Base-by-base conservation (phyloP, 2,329 filamentous ascomycete species). In the Colletotrichum eleusines region DNA sequence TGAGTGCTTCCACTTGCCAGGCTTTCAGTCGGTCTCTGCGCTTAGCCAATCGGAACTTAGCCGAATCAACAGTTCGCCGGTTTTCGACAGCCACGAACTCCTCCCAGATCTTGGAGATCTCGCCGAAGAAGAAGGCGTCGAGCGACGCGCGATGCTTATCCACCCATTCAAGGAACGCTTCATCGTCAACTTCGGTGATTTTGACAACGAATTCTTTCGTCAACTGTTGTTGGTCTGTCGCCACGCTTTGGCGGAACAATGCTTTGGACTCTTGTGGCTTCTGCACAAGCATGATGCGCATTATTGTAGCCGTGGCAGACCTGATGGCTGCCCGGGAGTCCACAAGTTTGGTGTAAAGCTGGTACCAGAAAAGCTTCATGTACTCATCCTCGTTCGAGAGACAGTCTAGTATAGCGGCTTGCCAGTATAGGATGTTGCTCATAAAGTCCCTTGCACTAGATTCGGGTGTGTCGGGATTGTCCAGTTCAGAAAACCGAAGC, bases 351-450 rank as follows among this genome's bases (percentile, higher is more conserved):
- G 91, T 91, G 78, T 98, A 99, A 3, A 99, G 89, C 72, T 98
- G 90, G 76, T 97, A 98, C 85, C 94, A 98, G 51, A 98, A 89
- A 42, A 98, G 86, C 73, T 92, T 92, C 76, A 98, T 88, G 76
- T 93, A 93, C 12, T 94, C 91, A n/a, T 93, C 89, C 54, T 97
- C 94, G 8, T 88, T 86, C 3, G 93, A 92, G 20, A 96, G 89
- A 5, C 91, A 90, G 2, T 91, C 91, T 20, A 99, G 84, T 20
- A 99, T 90, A 23, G 97, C 93, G 26, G 94, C 94, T 79, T 98
- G 96, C 96, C 96, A 99, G 80, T 98, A 98, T 0, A 94, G 90
- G 76, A 99, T 89, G 77, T 94, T 95, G 71, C 93, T 88, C 80
- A 99, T 88, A 69, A 97, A 94, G 0, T 87, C 84, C 33, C 92